These are phyloP conservation scores for Coemansia sp. DNA, from an alignment of 192 early-diverging fungal genomes.

Conservation along the genomic window DNA sequence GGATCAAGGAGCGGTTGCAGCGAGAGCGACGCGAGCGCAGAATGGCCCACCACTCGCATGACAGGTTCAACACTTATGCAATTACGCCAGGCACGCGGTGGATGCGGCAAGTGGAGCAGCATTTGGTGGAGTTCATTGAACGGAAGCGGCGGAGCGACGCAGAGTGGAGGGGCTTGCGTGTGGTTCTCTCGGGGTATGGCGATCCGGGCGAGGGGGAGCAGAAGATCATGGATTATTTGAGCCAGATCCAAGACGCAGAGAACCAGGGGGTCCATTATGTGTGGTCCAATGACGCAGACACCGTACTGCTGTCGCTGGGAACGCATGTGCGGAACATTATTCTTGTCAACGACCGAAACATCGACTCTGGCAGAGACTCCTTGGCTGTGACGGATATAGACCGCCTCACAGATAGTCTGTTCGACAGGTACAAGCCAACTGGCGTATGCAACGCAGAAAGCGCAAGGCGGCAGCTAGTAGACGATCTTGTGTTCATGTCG, in stretches of 20 bases:
- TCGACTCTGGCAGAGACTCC: constrained; percentile 20
- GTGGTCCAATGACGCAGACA: constrained; percentile 95
- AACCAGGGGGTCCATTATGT: constrained; percentile 64
- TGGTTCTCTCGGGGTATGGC: constrained; percentile 87
- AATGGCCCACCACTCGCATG: constrained; percentile 59
- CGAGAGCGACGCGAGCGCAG: constrained; percentile 85
- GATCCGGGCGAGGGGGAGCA: constrained; percentile 99
- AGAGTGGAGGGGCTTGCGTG: constrained; percentile 78
- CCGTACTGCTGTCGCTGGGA: constrained; percentile 91
- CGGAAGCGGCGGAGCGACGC: constrained; percentile 75
- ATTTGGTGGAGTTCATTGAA: constrained; percentile 82
- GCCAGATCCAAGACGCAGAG: constrained; percentile 76
- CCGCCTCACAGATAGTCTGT: constrained; percentile 46
- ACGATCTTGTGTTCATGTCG: constrained; percentile 92
- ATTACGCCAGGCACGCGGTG: constrained; percentile 96
- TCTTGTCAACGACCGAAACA: constrained; percentile 85
- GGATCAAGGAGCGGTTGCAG: constrained; percentile 98
- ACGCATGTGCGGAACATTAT: constrained; percentile 92
- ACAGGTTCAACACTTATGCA: constrained; percentile 83
- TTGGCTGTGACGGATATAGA: constrained; percentile 19
- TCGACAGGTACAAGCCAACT: constrained; percentile 74
- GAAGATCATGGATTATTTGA: constrained; percentile 97
- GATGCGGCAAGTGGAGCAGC: constrained; percentile 81
- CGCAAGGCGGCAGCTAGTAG: constrained; percentile 61
- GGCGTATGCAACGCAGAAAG: not conserved